A percentile compares a stretch with the other conserved stretches of the same genome.
Conservation (phyloP, 1,284 basidiomycete species). For the Naganishia cerealis region DNA sequence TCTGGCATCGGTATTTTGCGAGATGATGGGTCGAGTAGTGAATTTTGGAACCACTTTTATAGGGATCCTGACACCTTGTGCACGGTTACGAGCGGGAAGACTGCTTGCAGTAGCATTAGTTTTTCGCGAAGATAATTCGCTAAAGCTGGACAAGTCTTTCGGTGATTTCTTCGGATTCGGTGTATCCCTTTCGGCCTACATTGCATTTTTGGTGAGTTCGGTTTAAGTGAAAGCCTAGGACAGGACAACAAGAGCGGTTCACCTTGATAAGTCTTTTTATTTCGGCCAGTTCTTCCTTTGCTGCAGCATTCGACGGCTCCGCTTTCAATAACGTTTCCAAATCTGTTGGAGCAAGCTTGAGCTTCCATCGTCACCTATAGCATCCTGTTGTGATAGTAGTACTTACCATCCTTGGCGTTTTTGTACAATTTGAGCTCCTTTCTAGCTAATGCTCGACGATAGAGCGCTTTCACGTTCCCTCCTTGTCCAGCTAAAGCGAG, state of each 20-base stretch:
- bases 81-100: conserved; percentile 7
- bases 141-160: conserved; percentile 37
- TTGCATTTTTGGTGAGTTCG: neutral
- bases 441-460: conserved; percentile 46
- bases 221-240: neutral
- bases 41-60: conserved; percentile 32
- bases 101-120: neutral
- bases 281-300: conserved; percentile 43
- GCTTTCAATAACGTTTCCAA: conserved; percentile 38
- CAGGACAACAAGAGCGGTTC: neutral
- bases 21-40: conserved; percentile 11
- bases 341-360: conserved; percentile 34
- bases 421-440: conserved; percentile 40
- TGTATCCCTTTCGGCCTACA: neutral
- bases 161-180: conserved; percentile 10
- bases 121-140: conserved; percentile 30
- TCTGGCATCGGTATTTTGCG: neutral
- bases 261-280: conserved; percentile 32
- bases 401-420: conserved; percentile 43
- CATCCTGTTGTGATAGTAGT: conserved; percentile 31
- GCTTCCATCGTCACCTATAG: conserved; percentile 39
- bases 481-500: conserved; percentile 36
- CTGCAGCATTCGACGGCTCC: conserved; percentile 42
- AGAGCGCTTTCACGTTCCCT: conserved; percentile 50
- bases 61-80: conserved; percentile 17